These are phyloP conservation scores for Alternaria arborescens DNA, from an alignment of 2,329 filamentous ascomycete species.

Conservation along the genomic window DNA sequence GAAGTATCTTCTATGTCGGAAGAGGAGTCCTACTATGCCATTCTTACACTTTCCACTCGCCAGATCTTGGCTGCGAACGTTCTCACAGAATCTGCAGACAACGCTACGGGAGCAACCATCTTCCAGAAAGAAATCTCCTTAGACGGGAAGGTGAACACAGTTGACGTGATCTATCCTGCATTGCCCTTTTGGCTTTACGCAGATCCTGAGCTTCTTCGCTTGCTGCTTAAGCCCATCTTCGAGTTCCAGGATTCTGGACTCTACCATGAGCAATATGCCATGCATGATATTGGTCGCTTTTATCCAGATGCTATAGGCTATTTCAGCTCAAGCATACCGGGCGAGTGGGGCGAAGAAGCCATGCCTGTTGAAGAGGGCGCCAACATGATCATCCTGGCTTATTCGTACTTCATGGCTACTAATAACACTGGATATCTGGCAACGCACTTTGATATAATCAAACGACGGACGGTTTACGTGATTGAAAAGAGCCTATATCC, in stretches of 20 bases:
- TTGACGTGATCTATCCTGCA: background rate
- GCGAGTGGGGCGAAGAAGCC: background rate
- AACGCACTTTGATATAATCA: background rate
- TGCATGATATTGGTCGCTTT: background rate
- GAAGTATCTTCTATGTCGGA: background rate
- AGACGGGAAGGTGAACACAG: background rate
- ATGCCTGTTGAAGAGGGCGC: conserved; percentile 3
- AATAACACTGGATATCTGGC: background rate
- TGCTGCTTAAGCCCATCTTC: conserved; percentile 1
- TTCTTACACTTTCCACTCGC: background rate
- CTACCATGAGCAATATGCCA: background rate
- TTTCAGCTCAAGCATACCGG: background rate
- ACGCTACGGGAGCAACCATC: background rate
- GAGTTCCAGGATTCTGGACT: conserved; percentile 1
- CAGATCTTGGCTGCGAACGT: conserved; percentile 3
- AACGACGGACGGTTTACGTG: background rate
- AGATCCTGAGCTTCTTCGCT: conserved; percentile 5
- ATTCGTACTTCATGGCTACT: background rate
- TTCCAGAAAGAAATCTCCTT: conserved; percentile 3
- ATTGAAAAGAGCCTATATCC: background rate
- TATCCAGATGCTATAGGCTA: conserved; percentile 1
- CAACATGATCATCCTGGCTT: background rate
- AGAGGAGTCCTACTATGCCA: background rate
- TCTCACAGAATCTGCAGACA: background rate
- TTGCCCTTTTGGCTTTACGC: conserved; percentile 6